phyloP scores from a whole-genome alignment of 75 land plant genomes.

The Picea sitchensis region DNA sequence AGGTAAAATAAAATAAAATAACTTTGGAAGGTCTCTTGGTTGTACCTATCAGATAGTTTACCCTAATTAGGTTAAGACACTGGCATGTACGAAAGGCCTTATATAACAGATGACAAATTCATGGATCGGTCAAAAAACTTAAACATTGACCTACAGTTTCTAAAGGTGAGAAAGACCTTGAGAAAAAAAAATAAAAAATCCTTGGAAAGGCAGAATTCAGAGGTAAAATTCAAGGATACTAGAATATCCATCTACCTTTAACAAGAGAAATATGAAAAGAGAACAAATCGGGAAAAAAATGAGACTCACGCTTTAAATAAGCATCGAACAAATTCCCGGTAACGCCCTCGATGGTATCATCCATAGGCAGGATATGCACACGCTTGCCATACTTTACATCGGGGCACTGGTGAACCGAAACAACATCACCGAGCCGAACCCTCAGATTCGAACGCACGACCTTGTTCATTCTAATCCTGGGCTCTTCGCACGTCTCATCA shows the following conservation, averaged over 20 bases:
- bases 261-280: background rate
- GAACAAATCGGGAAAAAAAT: background rate
- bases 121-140: too few species aligned
- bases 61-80: too few species aligned
- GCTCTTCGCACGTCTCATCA: constrained; percentile 38
- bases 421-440: constrained; percentile 35
- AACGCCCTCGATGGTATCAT: constrained; percentile 41
- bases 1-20: too few species aligned
- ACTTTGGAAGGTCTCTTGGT: too few species aligned
- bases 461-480: constrained; percentile 46
- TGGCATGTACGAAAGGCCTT: too few species aligned
- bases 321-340: constrained; percentile 44
- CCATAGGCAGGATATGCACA: constrained; percentile 35
- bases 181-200: too few species aligned
- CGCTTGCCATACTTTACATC: constrained; percentile 44
- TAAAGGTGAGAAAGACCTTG: background rate
- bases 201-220: too few species aligned
- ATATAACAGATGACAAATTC: too few species aligned
- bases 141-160: too few species aligned
- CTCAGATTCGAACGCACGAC: constrained; percentile 35
- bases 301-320: constrained; percentile 29
- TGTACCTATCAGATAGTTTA: too few species aligned
- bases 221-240: too few species aligned
- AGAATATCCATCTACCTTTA: background rate
- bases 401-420: constrained; percentile 36